A percentile compares a stretch with the other conserved stretches of the same genome.
These are phyloP conservation scores for Salvia splendens DNA, from an alignment of 257 asterid species.

Conservation along the genomic window DNA sequence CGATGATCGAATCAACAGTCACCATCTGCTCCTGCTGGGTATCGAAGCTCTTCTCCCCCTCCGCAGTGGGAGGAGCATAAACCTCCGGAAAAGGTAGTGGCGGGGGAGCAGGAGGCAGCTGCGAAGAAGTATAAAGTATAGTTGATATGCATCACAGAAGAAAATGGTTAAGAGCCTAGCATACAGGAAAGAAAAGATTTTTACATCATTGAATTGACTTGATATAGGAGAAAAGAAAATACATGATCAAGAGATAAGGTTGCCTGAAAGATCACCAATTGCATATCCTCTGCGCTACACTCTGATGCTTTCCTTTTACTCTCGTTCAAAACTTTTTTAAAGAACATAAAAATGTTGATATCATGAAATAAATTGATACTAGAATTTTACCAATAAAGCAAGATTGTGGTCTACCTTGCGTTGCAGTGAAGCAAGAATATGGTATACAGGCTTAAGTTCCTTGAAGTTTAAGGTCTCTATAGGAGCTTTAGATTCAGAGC, in stretches of 20 bases:
- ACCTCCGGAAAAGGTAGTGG: conserved; percentile 93
- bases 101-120: conserved; percentile 86
- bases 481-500: conserved; percentile 61
- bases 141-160: no score
- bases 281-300: no score
- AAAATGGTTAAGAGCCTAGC: background rate
- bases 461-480: conserved; percentile 80
- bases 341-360: conserved; percentile 13
- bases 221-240: background rate
- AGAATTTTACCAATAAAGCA: conserved; percentile 2
- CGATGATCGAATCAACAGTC: conserved; percentile 77
- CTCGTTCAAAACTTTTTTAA: background rate
- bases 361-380: background rate
- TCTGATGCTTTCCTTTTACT: background rate
- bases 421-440: conserved; percentile 75
- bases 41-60: conserved; percentile 67
- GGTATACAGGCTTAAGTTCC: conserved; percentile 89
- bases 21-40: conserved; percentile 56
- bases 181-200: background rate
- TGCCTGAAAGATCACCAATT: conserved; percentile 17
- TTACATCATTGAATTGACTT: no score
- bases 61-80: conserved; percentile 61
- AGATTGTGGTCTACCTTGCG: conserved; percentile 65
- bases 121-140: conserved; percentile 22
- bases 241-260: conserved; percentile 9